phyloP scores from a whole-genome alignment of 148 eudicot genomes.

The Rhododendron ferrugineum region DNA sequence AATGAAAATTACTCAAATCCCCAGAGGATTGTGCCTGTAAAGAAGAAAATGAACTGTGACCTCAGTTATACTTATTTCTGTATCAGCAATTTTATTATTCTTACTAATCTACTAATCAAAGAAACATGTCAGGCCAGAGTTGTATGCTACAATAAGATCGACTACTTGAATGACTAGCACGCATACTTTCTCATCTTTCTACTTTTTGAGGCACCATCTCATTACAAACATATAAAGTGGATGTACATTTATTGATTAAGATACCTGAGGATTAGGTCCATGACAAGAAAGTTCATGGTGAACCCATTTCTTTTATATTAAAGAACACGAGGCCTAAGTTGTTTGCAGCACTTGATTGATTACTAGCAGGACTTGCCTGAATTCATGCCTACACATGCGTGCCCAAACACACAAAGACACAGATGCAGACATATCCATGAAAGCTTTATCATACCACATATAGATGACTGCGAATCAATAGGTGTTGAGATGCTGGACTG shows the following conservation, averaged over 20 bases:
- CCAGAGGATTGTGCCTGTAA: background rate
- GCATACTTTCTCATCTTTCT: background rate
- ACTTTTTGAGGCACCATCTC: background rate
- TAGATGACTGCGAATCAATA: constrained; percentile 76
- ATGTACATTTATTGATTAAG: background rate
- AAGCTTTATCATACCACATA: constrained; percentile 51
- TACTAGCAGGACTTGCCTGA: background rate
- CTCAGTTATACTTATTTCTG: background rate
- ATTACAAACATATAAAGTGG: background rate
- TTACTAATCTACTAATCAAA: background rate
- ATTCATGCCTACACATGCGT: background rate
- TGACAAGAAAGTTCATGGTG: background rate
- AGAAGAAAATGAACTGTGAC: background rate
- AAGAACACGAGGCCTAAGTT: background rate
- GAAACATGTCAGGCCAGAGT: background rate
- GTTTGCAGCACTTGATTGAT: background rate
- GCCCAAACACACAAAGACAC: background rate
- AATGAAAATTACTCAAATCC: background rate
- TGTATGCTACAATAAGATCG: background rate
- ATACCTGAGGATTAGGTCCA: background rate
- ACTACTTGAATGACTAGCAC: background rate
- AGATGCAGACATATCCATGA: background rate
- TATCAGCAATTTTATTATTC: background rate
- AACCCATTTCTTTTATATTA: background rate
- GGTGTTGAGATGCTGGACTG: constrained; percentile 38